Base-by-base conservation (phyloP, 768 basidiomycete genomes). In the Naganishia vaughanmartiniae region DNA sequence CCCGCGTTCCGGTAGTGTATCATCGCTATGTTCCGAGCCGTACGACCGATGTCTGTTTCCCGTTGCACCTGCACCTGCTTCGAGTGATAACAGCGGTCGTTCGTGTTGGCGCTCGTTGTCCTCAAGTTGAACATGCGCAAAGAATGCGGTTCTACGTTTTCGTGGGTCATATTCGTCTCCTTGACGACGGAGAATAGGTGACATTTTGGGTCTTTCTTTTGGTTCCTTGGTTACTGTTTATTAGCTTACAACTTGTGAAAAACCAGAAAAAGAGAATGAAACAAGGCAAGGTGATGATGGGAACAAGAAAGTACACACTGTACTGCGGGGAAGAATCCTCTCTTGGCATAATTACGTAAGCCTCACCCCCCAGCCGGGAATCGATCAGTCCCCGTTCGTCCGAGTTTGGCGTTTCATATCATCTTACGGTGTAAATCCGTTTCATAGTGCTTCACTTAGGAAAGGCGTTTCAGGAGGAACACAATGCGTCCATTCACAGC, bases 121-220 rank as follows among this genome's bases (percentile, higher is more conserved):
- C 17, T n/a, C n/a, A n/a, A n/a, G n/a, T n/a, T 5, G 17, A 2
- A 39, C 31, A 5, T 60, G 28, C 24, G 28, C 33, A 30, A n/a
- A 58, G 12, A 34, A 63, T 19, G 60, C 39, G 4, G 60, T 42
- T 2, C 60, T 39, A 6, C 60, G 36, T 30, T 63, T 63, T 0
- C 30, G 60, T 4, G 60, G 60, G 26, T 63, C 60, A 26, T 63
- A 63, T 45, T 45, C 39, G n/a, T 26, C 24, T 24, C 39, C 60
- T 5, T 7, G 9, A 15, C 60, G 60, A 10, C 60, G 60, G 36
- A 63, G 60, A 26, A 63, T 63, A 26, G 60, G 60, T 12, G 60
- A 63, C 60, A 63, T 63, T 56, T 33, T 30, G 4, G 4, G 54
- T 11, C n/a, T 51, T 4, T 17, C 6, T 36, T 36, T 36, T 4